Conservation (phyloP, 768 basidiomycete genomes). For the Dioszegia aurantiaca region DNA sequence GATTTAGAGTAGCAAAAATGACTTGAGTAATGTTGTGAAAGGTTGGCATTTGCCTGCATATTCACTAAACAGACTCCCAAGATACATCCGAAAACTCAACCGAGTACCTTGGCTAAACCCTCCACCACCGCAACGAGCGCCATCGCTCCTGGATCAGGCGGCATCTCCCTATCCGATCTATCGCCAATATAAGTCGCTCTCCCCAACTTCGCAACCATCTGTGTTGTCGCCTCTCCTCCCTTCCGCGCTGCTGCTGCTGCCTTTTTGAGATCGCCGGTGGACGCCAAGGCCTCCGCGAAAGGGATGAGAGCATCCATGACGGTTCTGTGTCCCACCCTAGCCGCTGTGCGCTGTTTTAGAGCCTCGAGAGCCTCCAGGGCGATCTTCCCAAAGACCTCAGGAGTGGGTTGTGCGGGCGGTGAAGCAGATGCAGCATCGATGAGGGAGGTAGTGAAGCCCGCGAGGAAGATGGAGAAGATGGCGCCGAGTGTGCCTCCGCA, state of each 20-base stretch:
- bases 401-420: conserved; percentile 17
- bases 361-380: conserved; percentile 36
- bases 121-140: conserved; percentile 43
- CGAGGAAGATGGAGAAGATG: conserved; percentile 50
- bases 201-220: conserved; percentile 43
- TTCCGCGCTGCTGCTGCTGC: conserved; percentile 37
- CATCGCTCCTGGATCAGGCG: conserved; percentile 50
- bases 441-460: conserved; percentile 42
- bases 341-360: conserved; percentile 46
- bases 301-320: conserved; percentile 52
- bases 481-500: conserved; percentile 50
- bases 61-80: not conserved
- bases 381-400: conserved; percentile 33
- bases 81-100: not conserved
- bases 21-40: too few species aligned
- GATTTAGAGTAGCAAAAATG: too few species aligned
- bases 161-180: conserved; percentile 31
- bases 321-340: conserved; percentile 48
- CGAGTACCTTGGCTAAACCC: conserved; percentile 37
- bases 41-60: too few species aligned
- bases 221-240: conserved; percentile 40
- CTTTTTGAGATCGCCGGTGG: conserved; percentile 26
- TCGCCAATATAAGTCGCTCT: conserved; percentile 48
- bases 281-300: conserved; percentile 41
- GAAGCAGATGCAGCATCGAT: conserved; percentile 20